Conservation (phyloP, 352 stramenopile genomes). For the Phytophthora pini region DNA sequence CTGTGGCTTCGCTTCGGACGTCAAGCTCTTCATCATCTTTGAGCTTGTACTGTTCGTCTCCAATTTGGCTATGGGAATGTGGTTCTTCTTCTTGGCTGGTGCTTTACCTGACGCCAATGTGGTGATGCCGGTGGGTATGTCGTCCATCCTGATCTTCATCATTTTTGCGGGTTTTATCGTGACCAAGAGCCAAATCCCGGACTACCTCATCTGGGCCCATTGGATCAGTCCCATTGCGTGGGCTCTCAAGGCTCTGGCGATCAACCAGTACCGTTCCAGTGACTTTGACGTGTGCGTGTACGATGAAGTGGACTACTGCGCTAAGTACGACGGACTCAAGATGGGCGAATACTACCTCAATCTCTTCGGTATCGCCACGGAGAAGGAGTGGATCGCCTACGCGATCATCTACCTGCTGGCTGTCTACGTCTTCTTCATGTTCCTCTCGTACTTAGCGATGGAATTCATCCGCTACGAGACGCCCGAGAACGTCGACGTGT, state of each 20-base stretch:
- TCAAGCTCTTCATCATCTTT: constrained; percentile 18
- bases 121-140: constrained; percentile 14
- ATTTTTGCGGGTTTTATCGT: constrained; percentile 36
- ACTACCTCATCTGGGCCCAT: constrained; percentile 52
- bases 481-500: constrained; percentile 13
- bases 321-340: constrained; percentile 14
- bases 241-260: constrained; percentile 33
- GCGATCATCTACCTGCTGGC: constrained; percentile 14
- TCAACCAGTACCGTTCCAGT: constrained; percentile 38
- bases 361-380: constrained; percentile 13
- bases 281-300: constrained; percentile 34
- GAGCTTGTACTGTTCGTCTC: constrained; percentile 14
- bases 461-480: constrained; percentile 20
- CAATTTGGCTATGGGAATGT: constrained; percentile 15
- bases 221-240: constrained; percentile 58
- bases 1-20: constrained; percentile 11
- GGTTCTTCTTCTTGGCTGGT: constrained; percentile 13
- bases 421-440: constrained; percentile 23
- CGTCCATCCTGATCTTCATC: constrained; percentile 30
- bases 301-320: constrained; percentile 19
- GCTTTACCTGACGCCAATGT: constrained; percentile 5
- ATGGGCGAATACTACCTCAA: constrained; percentile 20
- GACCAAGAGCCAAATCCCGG: constrained; percentile 29
- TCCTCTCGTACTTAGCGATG: constrained; percentile 19
- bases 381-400: constrained; percentile 15